Percentiles rank a stretch among this genome's conserved stretches.
phyloP scores from a whole-genome alignment of 208 protist genomes.

The Porcisia hertigi region DNA sequence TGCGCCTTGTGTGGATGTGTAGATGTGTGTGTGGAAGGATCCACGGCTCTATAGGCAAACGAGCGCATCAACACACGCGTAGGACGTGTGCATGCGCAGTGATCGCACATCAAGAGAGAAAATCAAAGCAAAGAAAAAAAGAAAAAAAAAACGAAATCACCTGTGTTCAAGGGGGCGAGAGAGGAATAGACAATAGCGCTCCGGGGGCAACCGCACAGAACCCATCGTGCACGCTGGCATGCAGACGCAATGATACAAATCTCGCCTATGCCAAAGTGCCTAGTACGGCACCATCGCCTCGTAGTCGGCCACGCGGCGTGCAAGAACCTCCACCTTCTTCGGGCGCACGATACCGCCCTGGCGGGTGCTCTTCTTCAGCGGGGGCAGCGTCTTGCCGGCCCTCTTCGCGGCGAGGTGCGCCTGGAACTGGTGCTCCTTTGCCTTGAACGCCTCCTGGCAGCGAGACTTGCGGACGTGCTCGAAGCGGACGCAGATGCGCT shows the following conservation, averaged over 20 bases:
- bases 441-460: conserved; percentile 91
- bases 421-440: conserved; percentile 81
- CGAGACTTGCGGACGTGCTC: conserved; percentile 98
- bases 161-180: no score
- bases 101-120: no score
- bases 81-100: no score
- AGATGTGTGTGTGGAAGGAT: no score
- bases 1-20: no score
- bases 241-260: background rate
- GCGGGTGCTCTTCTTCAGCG: conserved; percentile 75
- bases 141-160: no score
- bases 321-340: conserved; percentile 81
- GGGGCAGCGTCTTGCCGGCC: conserved; percentile 75
- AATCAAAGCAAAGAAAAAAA: no score
- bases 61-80: no score
- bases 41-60: no score
- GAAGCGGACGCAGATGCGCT: conserved; percentile 99
- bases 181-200: no score
- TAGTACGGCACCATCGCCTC: no score
- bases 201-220: background rate
- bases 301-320: no score
- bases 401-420: conserved; percentile 78
- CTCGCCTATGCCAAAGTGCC: background rate
- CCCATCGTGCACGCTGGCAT: background rate
- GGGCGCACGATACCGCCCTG: conserved; percentile 68